A percentile compares a stretch with the other conserved stretches of the same genome.
phyloP scores from a whole-genome alignment of 768 basidiomycete genomes.

The Lyophyllum atratum region DNA sequence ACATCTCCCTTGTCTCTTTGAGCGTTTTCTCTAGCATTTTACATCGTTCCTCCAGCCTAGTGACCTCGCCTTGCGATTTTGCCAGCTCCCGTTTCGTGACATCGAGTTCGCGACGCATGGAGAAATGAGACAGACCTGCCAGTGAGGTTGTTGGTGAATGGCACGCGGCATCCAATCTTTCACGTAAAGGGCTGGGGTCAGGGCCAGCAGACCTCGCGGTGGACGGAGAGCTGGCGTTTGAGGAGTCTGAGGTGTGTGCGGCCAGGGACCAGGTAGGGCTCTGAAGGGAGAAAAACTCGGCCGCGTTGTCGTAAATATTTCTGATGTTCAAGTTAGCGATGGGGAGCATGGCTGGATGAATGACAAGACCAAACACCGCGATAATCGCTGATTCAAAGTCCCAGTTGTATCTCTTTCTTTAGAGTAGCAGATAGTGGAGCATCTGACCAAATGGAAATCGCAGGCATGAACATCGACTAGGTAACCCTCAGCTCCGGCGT shows the following conservation, averaged over 20 bases:
- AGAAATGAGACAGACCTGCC: slow-evolving; percentile 39
- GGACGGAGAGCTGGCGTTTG: slow-evolving; percentile 18
- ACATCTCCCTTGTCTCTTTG: slow-evolving; percentile 61
- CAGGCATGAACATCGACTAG: slow-evolving; percentile 15
- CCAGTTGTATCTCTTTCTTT: slow-evolving; percentile 13
- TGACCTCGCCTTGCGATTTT: slow-evolving; percentile 52
- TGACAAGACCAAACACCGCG: slow-evolving; percentile 37
- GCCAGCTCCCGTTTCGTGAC: slow-evolving; percentile 55
- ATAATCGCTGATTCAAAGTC: slow-evolving; percentile 37
- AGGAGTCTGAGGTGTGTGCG: slow-evolving; percentile 28
- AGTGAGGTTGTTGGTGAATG: slow-evolving; percentile 43
- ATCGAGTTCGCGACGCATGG: slow-evolving; percentile 61
- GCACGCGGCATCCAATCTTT: slow-evolving; percentile 50
- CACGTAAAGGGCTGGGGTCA: slow-evolving; percentile 46
- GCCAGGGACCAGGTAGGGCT: slow-evolving; percentile 34
- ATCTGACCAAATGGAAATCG: slow-evolving; percentile 17
- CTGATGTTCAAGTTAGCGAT: slow-evolving; percentile 48
- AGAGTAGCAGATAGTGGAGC: slow-evolving; percentile 16
- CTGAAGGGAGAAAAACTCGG: slow-evolving; percentile 59
- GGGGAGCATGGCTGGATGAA: slow-evolving; percentile 41
- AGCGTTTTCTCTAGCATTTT: slow-evolving; percentile 63
- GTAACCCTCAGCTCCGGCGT: slow-evolving; percentile 3
- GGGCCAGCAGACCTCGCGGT: slow-evolving; percentile 33
- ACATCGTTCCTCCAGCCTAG: slow-evolving; percentile 63
- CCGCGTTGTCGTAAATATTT: slow-evolving; percentile 52